Evolutionary conservation across 345 rosid genomes (phyloP), one percentile per base, ranked within the genome.

Genomic region (Rhizophora apiculata): DNA sequence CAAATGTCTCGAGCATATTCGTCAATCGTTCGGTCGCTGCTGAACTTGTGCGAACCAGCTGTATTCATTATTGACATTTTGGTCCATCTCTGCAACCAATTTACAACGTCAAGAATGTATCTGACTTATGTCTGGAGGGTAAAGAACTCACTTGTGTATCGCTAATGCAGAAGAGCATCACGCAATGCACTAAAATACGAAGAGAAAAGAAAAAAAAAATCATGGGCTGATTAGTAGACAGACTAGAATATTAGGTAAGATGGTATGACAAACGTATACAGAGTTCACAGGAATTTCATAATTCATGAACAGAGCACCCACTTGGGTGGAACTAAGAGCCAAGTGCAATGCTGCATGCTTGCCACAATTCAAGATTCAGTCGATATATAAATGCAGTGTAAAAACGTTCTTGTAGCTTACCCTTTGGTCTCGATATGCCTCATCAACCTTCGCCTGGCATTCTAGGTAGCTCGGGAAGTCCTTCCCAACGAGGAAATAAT

Each of bases 1-100:
- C 96, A 91, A 67, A 91, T 87, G 68, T 91, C 92, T 39, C 63
- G 75, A 6, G 94, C 97, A 48, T 91, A 88, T 71, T 91, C 90
- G 16, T 82, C 90, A 66, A 91, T 88, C 0, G 97, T 91, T 58
- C 97, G 84, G 81, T 91, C 97, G 63, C 97, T 91, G 81, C 97
- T 91, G 84, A 91, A 91, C 79, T 87, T 88, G 88, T 66, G 74
- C 11, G 97, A 91, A 31, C 92, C 86, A 10, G 92, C 94, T 4
- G 94, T 85, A 63, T 91, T 91, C 88, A 91, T 29, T 82, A 91
- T 91, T 30, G 94, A 88, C 94, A 91, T 91, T 65, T 81, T 82
- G 48, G 87, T 87, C 94, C 97, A 88, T 84, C 26, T 74, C 97
- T 91, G 94, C 68, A 60, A 71, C n/a, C 53, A 51, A 4, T 58